Percentiles rank a stretch among this genome's conserved stretches.
These are phyloP conservation scores for Aspergillus wentii DNA, from an alignment of 495 filamentous ascomycete genomes.

Conservation along the genomic window DNA sequence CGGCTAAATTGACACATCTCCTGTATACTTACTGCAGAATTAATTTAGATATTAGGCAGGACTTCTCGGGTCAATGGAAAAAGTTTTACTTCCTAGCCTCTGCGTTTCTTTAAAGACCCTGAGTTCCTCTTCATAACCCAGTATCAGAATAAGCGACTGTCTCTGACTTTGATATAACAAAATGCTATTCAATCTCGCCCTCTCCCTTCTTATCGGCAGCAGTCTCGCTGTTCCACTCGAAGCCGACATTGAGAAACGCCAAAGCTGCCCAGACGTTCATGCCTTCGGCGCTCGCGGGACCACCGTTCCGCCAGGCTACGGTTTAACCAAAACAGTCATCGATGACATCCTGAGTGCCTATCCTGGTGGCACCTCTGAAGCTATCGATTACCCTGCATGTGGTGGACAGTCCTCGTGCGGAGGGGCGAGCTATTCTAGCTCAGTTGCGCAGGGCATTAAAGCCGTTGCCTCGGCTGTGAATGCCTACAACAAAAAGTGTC, in stretches of 20 bases:
- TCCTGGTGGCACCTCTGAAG: conserved; percentile 46
- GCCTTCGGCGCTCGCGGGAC: conserved; percentile 65
- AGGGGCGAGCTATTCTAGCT: conserved; percentile 47
- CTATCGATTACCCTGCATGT: conserved; percentile 57
- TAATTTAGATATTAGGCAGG: too few relatives aligned
- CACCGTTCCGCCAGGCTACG: conserved; percentile 50
- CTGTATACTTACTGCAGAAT: too few relatives aligned
- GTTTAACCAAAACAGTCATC: conserved; percentile 45
- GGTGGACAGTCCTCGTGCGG: conserved; percentile 49
- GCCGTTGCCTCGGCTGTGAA: conserved; percentile 54
- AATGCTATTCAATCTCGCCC: conserved; percentile 1
- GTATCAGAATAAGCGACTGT: too few relatives aligned
- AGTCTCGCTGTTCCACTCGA: conserved; percentile 14
- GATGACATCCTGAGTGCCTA: conserved; percentile 43
- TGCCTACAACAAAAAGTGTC: conserved; percentile 48
- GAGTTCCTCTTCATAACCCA: too few relatives aligned
- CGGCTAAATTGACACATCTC: too few relatives aligned
- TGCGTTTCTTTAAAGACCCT: too few relatives aligned
- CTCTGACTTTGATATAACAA: too few relatives aligned
- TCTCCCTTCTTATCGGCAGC: conserved; percentile 13
- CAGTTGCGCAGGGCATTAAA: conserved; percentile 46
- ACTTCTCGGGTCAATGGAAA: too few relatives aligned
- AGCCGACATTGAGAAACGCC: conserved; percentile 15
- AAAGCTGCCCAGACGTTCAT: conserved; percentile 47
- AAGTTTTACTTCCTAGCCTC: too few relatives aligned